Evolutionary conservation across 2,329 filamentous ascomycete species (phyloP).

Genomic region (Chaetomiaceae sp.): DNA sequence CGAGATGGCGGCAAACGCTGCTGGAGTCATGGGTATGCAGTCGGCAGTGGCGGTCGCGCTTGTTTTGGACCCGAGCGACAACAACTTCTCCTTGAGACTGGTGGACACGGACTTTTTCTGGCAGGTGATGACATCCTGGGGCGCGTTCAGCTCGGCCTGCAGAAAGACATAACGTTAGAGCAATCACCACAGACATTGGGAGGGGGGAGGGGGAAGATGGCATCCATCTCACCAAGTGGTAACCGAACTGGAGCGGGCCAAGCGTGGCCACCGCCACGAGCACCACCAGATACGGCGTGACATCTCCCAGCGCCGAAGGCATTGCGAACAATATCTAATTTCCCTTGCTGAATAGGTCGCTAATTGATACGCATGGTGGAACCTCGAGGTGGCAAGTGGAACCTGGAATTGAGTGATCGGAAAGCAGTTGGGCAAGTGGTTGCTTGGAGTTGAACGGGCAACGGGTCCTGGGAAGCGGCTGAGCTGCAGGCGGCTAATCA

Average conservation of each 20-base stretch:
- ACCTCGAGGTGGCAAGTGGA: background rate
- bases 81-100: constrained; percentile 17
- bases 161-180: constrained; percentile 13
- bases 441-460: background rate
- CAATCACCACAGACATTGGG: constrained; percentile 5
- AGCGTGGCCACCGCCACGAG: constrained; percentile 73
- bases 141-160: constrained; percentile 90
- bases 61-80: constrained; percentile 22
- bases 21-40: constrained; percentile 84
- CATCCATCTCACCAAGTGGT: constrained; percentile 65
- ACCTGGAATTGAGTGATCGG: background rate
- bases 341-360: background rate
- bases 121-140: constrained; percentile 90
- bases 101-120: constrained; percentile 48
- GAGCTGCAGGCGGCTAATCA: background rate
- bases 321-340: constrained; percentile 13
- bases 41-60: constrained; percentile 49
- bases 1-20: constrained; percentile 78
- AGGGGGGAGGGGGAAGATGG: background rate
- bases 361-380: constrained; percentile 2
- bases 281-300: constrained; percentile 74
- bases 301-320: constrained; percentile 32
- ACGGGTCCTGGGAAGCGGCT: background rate
- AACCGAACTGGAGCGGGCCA: constrained; percentile 90
- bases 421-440: background rate